A percentile compares a stretch with the other conserved stretches of the same genome.
Conservation (phyloP, 768 basidiomycete species). For the Neoboletus brunneissimus region DNA sequence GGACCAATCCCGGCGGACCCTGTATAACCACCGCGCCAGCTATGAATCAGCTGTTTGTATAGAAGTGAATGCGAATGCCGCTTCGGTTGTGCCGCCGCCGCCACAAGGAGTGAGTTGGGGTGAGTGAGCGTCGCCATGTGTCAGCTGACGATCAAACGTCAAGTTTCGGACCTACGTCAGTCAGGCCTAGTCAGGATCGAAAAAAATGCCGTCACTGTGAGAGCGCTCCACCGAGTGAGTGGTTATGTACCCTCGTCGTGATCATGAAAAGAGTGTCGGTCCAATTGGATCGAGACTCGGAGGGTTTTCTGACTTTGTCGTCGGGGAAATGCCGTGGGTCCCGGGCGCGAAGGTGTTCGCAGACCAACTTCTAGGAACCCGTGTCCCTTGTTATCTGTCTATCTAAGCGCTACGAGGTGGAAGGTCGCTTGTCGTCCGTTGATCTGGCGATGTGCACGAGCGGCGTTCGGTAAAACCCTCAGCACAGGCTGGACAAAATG, state of each 20-base stretch:
- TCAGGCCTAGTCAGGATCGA: neutral
- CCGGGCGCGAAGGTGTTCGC: neutral
- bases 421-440: neutral
- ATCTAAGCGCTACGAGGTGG: neutral
- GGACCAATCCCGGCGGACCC: neutral
- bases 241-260: neutral
- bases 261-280: neutral
- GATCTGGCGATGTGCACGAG: neutral
- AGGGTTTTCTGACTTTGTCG: neutral
- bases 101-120: neutral
- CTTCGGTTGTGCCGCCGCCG: neutral
- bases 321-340: neutral
- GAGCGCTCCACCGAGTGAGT: neutral
- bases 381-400: neutral
- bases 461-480: neutral
- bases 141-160: neutral
- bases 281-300: neutral
- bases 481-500: neutral
- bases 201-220: neutral
- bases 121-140: neutral
- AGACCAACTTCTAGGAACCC: neutral
- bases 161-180: neutral
- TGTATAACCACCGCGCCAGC: neutral
- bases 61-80: neutral
- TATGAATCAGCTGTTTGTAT: neutral